phyloP scores from a whole-genome alignment of 768 basidiomycete species.

The Tubosaeta sp. region DNA sequence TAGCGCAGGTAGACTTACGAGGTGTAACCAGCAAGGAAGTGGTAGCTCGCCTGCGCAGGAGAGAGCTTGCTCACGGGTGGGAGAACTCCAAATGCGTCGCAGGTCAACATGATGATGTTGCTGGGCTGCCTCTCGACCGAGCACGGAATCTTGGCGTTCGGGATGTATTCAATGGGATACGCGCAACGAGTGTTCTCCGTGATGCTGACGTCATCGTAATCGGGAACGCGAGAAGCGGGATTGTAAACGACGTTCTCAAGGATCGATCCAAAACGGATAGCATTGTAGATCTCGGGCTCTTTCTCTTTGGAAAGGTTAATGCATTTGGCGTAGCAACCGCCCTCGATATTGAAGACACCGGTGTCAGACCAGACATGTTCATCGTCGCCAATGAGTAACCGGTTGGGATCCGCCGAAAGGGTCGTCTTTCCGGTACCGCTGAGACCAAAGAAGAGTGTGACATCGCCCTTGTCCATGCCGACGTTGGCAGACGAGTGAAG shows the following conservation, averaged over 20 bases:
- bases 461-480: slow-evolving; percentile 82
- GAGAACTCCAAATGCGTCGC: slow-evolving; percentile 97
- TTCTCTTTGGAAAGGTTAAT: slow-evolving; percentile 96
- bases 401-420: slow-evolving; percentile 91
- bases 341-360: slow-evolving; percentile 99
- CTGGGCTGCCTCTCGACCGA: slow-evolving; percentile 80
- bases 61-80: slow-evolving; percentile 92
- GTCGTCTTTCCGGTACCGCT: slow-evolving; percentile 99
- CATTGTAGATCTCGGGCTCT: slow-evolving; percentile 96
- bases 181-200: slow-evolving; percentile 99
- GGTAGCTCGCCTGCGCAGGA: slow-evolving; percentile 94
- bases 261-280: slow-evolving; percentile 93
- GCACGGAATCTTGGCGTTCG: slow-evolving; percentile 94
- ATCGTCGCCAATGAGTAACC: slow-evolving; percentile 95
- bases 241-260: slow-evolving; percentile 99
- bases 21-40: slow-evolving; percentile 96
- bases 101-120: slow-evolving; percentile 96
- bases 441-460: slow-evolving; percentile 98
- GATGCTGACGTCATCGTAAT: slow-evolving; percentile 95
- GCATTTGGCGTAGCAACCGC: slow-evolving; percentile 98
- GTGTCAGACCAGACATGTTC: slow-evolving; percentile 99
- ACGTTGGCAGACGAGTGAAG: slow-evolving; percentile 98
- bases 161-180: slow-evolving; percentile 97
- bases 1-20: slow-evolving; percentile 48
- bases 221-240: slow-evolving; percentile 73